Evolutionary conservation across 2,329 filamentous ascomycete genomes (phyloP), one percentile per base, ranked within the genome.

Genomic region (Pezizomycotina sp.): DNA sequence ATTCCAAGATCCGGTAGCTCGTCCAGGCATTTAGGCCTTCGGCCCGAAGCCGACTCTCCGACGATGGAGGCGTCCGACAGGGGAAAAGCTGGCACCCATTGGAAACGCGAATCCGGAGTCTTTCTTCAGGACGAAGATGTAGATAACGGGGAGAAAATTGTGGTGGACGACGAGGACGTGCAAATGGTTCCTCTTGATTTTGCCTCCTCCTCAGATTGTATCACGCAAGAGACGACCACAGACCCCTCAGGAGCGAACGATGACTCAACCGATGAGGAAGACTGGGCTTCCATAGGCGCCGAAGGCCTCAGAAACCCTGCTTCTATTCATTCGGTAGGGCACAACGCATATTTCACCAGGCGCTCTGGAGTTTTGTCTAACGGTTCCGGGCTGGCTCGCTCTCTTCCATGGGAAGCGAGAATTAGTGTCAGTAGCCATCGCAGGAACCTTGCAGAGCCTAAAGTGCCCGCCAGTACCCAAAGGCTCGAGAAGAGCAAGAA

Each of bases 131-230:
- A 77, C 32, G 74, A 78, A 52, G 74, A 79, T 48, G 71, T 74
- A 48, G 64, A 71, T 48, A 57, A 62, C 38, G 60, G 63, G 46
- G 66, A 70, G 50, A 63, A 71, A 47, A 69, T 66, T 53, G 76
- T 83, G 68, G 64, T 77, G 51, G 80, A 86, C 12, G 43, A 38
- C 56, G 68, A 84, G 51, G 83, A 91, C 57, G 84, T 79, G 22
- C 86, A 95, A 60, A 86, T 84, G 58, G 95, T 95, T 86, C 93
- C 84, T 43, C 68, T 82, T 31, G 77, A 80, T 52, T 67, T 78
- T 52, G 75, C 80, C 43, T 69, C 71, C 27, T 72, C 69, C 36
- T 79, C 74, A 34, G 75, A 71, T 31, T 83, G 79, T 8, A 83
- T 78, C 53, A 82, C 77, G 20, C 77, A 82, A 50, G 77, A 74